Conservation (phyloP, 768 basidiomycete genomes). For the Dioszegia hungarica region DNA sequence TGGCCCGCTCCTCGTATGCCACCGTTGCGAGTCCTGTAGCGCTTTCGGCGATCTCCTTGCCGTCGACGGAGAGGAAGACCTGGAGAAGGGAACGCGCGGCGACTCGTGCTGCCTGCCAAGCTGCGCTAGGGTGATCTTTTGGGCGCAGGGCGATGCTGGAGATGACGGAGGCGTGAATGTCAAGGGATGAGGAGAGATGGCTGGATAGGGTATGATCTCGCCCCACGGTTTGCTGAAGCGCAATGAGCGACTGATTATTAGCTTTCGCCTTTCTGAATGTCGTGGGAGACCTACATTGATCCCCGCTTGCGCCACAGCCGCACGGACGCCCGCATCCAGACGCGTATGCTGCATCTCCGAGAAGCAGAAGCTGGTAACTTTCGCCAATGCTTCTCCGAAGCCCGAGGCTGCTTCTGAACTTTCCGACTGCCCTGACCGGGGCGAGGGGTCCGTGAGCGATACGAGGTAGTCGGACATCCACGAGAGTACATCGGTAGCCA, state of each 20-base stretch:
- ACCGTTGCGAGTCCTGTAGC: conserved; percentile 31
- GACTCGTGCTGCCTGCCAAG: conserved; percentile 53
- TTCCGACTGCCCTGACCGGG: no score
- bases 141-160: conserved; percentile 54
- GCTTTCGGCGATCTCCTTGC: conserved; percentile 32
- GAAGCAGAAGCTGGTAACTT: conserved; percentile 67
- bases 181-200: conserved; percentile 47
- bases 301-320: conserved; percentile 60
- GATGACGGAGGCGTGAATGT: conserved; percentile 57
- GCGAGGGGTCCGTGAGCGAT: conserved; percentile 46
- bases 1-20: conserved; percentile 29
- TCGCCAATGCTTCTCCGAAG: conserved; percentile 67
- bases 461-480: conserved; percentile 66
- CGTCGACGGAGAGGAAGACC: conserved; percentile 47
- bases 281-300: conserved; percentile 66
- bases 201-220: neutral
- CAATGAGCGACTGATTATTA: conserved; percentile 25
- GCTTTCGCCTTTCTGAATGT: no score
- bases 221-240: conserved; percentile 10
- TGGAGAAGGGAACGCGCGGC: conserved; percentile 51
- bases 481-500: conserved; percentile 45
- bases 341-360: conserved; percentile 77
- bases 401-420: conserved; percentile 34
- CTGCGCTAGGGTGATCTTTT: conserved; percentile 48
- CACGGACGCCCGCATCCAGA: conserved; percentile 57